Evolutionary conservation across 1,284 basidiomycete species (phyloP).

Genomic region (Fomitopsis betulina): DNA sequence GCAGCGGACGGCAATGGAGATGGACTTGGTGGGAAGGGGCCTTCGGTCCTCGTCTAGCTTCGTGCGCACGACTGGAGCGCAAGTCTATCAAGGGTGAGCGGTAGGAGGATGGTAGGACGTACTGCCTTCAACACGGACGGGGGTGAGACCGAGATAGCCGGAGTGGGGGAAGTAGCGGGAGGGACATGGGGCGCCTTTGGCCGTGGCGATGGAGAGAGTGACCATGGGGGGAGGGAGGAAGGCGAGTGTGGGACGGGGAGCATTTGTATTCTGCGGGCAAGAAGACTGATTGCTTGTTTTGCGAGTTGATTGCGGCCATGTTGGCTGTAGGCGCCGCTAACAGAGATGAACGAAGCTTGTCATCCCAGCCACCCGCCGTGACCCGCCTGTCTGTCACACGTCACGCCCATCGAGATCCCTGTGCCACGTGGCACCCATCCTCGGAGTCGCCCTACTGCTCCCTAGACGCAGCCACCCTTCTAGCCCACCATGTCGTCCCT

Average conservation of each 20-base stretch:
- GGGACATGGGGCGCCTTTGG: slow-evolving; percentile 57
- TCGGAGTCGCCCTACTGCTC: neutral
- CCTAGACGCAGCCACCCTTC: slow-evolving; percentile 26
- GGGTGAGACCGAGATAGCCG: slow-evolving; percentile 77
- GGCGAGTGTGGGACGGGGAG: slow-evolving; percentile 25
- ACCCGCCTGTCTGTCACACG: slow-evolving; percentile 1
- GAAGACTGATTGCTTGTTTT: slow-evolving; percentile 7
- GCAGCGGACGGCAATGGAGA: slow-evolving; percentile 69
- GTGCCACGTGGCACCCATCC: neutral
- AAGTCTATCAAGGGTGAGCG: slow-evolving; percentile 10
- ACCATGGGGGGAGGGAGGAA: slow-evolving; percentile 44
- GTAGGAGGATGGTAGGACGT: slow-evolving; percentile 25
- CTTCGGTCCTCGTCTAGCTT: slow-evolving; percentile 68
- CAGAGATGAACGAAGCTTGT: neutral
- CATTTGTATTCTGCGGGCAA: slow-evolving; percentile 12
- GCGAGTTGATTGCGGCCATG: slow-evolving; percentile 6
- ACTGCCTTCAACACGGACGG: slow-evolving; percentile 74
- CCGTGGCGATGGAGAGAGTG: slow-evolving; percentile 54
- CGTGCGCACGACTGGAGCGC: slow-evolving; percentile 54
- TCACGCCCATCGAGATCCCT: slow-evolving; percentile 3
- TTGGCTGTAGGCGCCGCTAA: neutral
- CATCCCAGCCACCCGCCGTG: slow-evolving; percentile 1
- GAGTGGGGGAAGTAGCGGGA: slow-evolving; percentile 68
- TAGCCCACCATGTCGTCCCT: slow-evolving; percentile 28
- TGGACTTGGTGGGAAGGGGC: slow-evolving; percentile 53